Base-by-base conservation (phyloP, 768 basidiomycete genomes). In the Mycena alexandri region DNA sequence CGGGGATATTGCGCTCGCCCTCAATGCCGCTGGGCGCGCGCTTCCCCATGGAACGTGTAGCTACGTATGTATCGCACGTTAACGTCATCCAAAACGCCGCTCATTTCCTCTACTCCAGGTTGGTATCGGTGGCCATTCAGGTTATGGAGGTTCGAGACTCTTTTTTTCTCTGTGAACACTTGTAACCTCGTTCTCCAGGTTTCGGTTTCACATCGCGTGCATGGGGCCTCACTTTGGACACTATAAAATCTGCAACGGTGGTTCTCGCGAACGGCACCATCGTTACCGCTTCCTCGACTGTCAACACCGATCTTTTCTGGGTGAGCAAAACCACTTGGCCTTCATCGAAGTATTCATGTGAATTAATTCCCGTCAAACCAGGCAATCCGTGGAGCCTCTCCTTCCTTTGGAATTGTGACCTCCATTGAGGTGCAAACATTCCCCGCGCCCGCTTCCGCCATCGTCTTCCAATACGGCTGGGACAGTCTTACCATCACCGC, bases 11-110 rank as follows among this genome's bases (percentile, higher is more conserved):
- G 83, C 85, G 11, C 69, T 77, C 19, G 73, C 78, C 1, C 72
- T 88, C 48, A 78, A 76, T 60, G 73, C 78, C 17, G 69, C 79
- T 12, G 81, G 82, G 48, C 77, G 84, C 41, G 87, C 82, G 0
- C 48, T 89, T 8, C 84, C 86, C 11, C 87, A 88, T 68, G 87
- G 88, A 0, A 83, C 82, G 1, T 89, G 87, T 68, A 79, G 85
- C 4, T 81, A 83, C 56, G 81, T 85, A 29, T 85, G 85, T 6
- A 82, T 84, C 54, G 84, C 29, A 29, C 29, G 86, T 12, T 9
- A 33, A 33, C 2, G 17, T 41, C 46, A 17, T 9, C 19, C 19
- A 42, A 24, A 11, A 17, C 24, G 25, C 11, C 6, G 11, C 46
- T 57, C 9, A 63, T 14, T 11, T 34, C n/a, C n/a, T 10, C 7